phyloP scores from a whole-genome alignment of 1,139 yeast genomes.

The Kodamaea ohmeri region DNA sequence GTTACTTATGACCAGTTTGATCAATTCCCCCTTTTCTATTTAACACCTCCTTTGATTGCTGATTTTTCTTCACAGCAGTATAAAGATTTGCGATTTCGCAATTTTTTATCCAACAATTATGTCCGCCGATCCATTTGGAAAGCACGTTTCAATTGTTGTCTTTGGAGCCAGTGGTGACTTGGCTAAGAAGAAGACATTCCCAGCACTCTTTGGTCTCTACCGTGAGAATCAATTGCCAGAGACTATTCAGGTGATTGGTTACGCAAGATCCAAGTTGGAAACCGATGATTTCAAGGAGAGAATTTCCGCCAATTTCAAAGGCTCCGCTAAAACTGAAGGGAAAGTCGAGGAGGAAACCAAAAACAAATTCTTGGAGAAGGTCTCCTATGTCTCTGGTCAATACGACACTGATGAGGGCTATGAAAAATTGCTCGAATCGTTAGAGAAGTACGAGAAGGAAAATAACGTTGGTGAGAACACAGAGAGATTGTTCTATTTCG shows the following conservation, averaged over 20 bases:
- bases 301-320: constrained; percentile 64
- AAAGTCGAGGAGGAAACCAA: constrained; percentile 30
- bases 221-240: constrained; percentile 79
- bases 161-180: constrained; percentile 97
- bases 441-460: constrained; percentile 58
- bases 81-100: constrained; percentile 4
- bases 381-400: constrained; percentile 71
- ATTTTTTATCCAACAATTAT: constrained; percentile 9
- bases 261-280: constrained; percentile 78
- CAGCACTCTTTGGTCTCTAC: constrained; percentile 68
- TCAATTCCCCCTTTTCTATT: not conserved
- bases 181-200: constrained; percentile 94
- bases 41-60: not conserved
- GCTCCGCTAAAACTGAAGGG: constrained; percentile 45
- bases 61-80: not conserved
- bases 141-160: constrained; percentile 73
- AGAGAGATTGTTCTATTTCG: constrained; percentile 84
- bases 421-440: constrained; percentile 48
- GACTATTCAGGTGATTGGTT: constrained; percentile 76
- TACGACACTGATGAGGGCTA: constrained; percentile 82
- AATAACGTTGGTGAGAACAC: constrained; percentile 42
- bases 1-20: too few relatives aligned
- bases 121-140: constrained; percentile 41
- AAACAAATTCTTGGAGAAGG: constrained; percentile 61
- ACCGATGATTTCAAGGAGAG: constrained; percentile 66